Conservation (phyloP, 2,329 filamentous ascomycete species). For the Arthrobotrys conoides region DNA sequence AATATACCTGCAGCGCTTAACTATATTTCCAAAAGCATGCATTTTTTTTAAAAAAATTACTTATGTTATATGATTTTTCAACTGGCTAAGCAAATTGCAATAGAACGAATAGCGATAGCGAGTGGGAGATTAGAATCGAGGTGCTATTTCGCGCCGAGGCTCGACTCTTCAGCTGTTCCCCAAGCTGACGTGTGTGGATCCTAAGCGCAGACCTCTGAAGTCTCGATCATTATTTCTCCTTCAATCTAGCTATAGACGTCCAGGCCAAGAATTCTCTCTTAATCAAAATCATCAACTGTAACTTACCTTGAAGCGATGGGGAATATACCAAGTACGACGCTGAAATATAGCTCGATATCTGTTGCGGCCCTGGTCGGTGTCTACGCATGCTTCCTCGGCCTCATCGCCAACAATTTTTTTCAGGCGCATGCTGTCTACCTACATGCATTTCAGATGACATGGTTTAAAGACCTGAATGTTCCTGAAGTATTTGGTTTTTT, state of each 20-base stretch:
- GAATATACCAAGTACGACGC: neutral
- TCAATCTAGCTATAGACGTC: neutral
- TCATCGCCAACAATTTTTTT: constrained; percentile 69
- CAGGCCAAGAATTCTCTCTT: no score
- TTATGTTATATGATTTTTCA: neutral
- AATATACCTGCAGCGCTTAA: neutral
- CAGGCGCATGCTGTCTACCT: constrained; percentile 74
- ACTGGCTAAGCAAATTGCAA: neutral
- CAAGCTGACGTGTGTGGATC: neutral
- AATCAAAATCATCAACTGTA: neutral
- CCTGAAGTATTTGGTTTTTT: constrained; percentile 71
- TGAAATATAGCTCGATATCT: constrained; percentile 62
- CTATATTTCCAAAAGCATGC: neutral
- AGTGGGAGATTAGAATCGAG: neutral
- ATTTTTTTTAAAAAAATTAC: no score
- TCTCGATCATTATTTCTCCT: neutral
- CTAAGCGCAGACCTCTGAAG: neutral
- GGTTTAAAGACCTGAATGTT: constrained; percentile 71
- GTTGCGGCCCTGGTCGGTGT: constrained; percentile 64
- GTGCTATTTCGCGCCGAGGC: neutral
- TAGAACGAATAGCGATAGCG: neutral
- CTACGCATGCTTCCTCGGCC: constrained; percentile 69
- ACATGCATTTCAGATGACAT: constrained; percentile 72
- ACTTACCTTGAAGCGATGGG: constrained; percentile 13
- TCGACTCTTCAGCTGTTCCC: neutral